These are phyloP conservation scores for Acanthamoeba sp. DNA, from an alignment of 208 protist species.

Conservation along the genomic window DNA sequence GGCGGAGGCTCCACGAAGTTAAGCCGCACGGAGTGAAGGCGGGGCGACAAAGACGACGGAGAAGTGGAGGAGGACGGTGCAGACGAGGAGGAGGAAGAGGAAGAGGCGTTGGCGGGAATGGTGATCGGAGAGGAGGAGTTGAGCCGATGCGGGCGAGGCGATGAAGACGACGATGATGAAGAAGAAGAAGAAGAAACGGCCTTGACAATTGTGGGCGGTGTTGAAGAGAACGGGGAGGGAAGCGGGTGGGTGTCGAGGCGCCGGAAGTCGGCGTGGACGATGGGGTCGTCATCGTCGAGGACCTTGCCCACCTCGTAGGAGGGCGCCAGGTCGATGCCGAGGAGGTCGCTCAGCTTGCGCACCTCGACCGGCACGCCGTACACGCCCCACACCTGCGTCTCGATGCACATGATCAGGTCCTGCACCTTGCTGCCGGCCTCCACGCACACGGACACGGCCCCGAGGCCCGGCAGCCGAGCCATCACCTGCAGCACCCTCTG, in stretches of 20 bases:
- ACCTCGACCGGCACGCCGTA: conserved; percentile 5
- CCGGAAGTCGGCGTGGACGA: neutral
- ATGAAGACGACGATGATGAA: neutral
- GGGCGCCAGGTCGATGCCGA: conserved; percentile 32
- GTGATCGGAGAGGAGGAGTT: neutral
- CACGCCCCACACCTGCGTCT: conserved; percentile 40
- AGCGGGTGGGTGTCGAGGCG: neutral
- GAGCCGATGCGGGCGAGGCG: no score
- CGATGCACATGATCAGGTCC: conserved; percentile 22
- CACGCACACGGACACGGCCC: neutral
- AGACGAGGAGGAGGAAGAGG: neutral
- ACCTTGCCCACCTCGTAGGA: conserved; percentile 60
- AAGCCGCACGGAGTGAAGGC: neutral
- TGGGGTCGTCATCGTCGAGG: neutral
- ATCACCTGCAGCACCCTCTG: neutral
- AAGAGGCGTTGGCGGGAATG: neutral
- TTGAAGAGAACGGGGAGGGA: neutral
- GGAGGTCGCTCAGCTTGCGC: conserved; percentile 19
- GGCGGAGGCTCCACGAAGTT: conserved; percentile 9
- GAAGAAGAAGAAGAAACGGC: neutral
- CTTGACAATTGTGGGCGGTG: neutral
- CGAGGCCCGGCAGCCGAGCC: conserved; percentile 6
- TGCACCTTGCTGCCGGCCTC: neutral
- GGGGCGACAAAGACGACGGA: neutral
- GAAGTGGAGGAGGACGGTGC: neutral